These are phyloP conservation scores for Solanum ahanhuiri DNA, from an alignment of 257 asterid genomes.

Conservation along the genomic window DNA sequence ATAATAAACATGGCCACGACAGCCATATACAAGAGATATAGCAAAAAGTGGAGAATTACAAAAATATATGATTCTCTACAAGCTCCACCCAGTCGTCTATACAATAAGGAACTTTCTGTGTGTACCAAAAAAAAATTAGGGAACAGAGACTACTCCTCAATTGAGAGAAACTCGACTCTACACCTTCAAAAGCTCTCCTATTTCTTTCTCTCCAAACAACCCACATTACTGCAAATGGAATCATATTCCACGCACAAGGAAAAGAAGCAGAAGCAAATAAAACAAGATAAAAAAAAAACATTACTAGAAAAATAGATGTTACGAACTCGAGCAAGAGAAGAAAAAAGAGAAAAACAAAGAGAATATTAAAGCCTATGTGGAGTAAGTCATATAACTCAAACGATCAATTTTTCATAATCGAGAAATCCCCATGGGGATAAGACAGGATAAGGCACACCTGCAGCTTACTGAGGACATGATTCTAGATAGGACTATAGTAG, in stretches of 20 bases:
- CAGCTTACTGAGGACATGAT: not conserved
- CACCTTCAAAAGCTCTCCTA: too few relatives aligned
- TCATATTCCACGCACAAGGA: not conserved
- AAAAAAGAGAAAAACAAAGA: not conserved
- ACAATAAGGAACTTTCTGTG: too few relatives aligned
- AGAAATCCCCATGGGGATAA: not conserved
- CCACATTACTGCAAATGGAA: too few relatives aligned
- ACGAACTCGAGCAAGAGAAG: not conserved
- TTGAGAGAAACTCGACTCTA: too few relatives aligned
- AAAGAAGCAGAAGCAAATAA: not conserved
- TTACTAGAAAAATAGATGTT: not conserved
- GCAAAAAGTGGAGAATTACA: not conserved
- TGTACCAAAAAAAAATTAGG: too few relatives aligned
- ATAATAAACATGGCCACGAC: not conserved
- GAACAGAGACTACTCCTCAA: not conserved
- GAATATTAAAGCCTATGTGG: not conserved
- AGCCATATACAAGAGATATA: not conserved
- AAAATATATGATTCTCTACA: not conserved
- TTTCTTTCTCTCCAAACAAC: too few relatives aligned
- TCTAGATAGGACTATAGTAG: not conserved
- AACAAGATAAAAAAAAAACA: not conserved
- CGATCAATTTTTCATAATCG: not conserved
- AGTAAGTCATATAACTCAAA: not conserved
- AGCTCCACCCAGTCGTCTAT: too few relatives aligned
- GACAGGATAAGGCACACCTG: not conserved